Conservation (phyloP, 192 early-diverging fungal species). For the Lobulomyces angularis region DNA sequence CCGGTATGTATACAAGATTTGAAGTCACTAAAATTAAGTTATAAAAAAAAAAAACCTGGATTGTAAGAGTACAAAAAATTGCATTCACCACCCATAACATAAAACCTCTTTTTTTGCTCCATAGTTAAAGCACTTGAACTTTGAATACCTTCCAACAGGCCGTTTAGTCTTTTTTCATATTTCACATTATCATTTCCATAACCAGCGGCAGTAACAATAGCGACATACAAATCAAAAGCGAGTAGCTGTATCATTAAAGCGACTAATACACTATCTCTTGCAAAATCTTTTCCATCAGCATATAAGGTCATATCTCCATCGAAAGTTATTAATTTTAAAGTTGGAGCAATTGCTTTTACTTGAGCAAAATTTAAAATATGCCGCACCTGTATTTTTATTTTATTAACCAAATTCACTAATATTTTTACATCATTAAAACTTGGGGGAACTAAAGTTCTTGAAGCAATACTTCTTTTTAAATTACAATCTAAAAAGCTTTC, state of each 20-base stretch:
- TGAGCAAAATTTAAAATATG: not conserved
- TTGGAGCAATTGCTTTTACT: constrained; percentile 57
- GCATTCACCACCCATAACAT: constrained; percentile 77
- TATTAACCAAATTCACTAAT: constrained; percentile 68
- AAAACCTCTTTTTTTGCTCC: constrained; percentile 50
- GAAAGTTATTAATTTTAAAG: constrained; percentile 71
- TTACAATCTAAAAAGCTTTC: constrained; percentile 62
- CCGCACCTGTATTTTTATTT: not conserved
- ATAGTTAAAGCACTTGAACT: constrained; percentile 26
- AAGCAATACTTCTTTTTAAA: constrained; percentile 52
- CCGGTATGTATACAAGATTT: constrained; percentile 54
- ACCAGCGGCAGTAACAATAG: constrained; percentile 85
- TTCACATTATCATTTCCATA: constrained; percentile 56
- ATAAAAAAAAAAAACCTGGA: too few species aligned
- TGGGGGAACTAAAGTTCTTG: constrained; percentile 72
- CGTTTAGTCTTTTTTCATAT: constrained; percentile 69
- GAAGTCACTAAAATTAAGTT: too few species aligned
- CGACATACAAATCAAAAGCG: constrained; percentile 49
- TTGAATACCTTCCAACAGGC: constrained; percentile 56
- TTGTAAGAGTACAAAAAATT: constrained; percentile 77
- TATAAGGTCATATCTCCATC: constrained; percentile 94
- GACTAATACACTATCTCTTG: constrained; percentile 51
- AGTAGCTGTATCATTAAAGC: constrained; percentile 57
- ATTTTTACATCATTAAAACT: constrained; percentile 86
- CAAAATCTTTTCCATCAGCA: constrained; percentile 76